Evolutionary conservation across 2,329 filamentous ascomycete genomes (phyloP).

Genomic region (Epichloe amarillans): DNA sequence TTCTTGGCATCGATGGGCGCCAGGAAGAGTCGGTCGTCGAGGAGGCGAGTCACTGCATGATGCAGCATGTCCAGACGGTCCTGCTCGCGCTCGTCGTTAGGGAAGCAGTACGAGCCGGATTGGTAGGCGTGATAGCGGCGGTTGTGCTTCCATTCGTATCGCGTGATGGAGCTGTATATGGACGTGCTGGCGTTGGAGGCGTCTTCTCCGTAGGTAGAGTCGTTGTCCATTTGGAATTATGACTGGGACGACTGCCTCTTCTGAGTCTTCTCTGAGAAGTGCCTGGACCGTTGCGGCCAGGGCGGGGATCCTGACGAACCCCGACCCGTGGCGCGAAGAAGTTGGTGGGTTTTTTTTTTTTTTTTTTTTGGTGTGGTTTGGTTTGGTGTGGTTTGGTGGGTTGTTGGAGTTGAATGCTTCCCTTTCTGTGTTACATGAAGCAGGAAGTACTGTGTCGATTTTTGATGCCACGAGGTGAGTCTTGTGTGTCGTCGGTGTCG

Average conservation of each 20-base stretch:
- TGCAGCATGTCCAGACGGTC: conserved; percentile 27
- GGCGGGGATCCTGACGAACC: background rate
- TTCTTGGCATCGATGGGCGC: conserved; percentile 23
- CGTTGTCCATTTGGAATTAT: conserved; percentile 5
- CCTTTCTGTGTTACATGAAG: too few species aligned
- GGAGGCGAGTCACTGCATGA: conserved; percentile 18
- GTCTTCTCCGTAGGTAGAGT: conserved; percentile 7
- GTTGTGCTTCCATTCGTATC: conserved; percentile 26
- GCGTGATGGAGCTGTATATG: conserved; percentile 20
- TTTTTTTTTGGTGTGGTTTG: background rate
- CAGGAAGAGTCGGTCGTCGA: conserved; percentile 22
- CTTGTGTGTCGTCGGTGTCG: background rate
- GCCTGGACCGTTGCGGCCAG: background rate
- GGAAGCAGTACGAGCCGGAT: conserved; percentile 22
- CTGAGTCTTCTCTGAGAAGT: too few species aligned
- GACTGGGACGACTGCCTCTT: background rate
- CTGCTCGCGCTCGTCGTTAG: conserved; percentile 26
- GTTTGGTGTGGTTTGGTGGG: background rate
- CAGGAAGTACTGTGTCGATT: too few species aligned
- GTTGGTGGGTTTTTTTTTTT: background rate
- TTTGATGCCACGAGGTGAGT: too few species aligned
- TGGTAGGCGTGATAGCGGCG: conserved; percentile 27
- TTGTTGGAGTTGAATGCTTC: background rate
- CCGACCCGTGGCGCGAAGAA: background rate
- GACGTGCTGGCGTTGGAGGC: conserved; percentile 10